Conservation (phyloP, 441 rosid species). For the Gossypium lobatum region DNA sequence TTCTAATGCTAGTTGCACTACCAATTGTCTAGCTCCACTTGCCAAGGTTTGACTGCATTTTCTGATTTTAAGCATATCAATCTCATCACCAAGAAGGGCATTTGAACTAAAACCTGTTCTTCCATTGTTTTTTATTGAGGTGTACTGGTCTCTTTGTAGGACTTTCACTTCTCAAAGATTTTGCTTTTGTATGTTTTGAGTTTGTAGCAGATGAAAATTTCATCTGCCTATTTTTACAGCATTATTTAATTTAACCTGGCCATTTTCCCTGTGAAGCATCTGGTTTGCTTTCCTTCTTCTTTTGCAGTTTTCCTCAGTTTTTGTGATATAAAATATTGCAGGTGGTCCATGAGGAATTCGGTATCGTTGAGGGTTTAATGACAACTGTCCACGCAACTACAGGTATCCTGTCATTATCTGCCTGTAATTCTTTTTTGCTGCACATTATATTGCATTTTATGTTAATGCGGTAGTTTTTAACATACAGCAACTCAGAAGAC, state of each 20-base stretch:
- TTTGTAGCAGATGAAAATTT: background rate
- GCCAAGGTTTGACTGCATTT: constrained; percentile 65
- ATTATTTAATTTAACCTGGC: background rate
- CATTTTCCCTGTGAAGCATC: background rate
- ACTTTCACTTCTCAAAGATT: background rate
- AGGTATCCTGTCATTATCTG: constrained; percentile 36
- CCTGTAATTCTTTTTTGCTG: background rate
- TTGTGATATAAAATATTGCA: constrained; percentile 21
- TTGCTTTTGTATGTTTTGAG: background rate
- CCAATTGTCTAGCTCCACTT: constrained; percentile 99
- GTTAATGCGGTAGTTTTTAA: constrained; percentile 15
- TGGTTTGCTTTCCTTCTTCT: background rate
- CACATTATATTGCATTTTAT: background rate
- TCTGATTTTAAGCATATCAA: constrained; percentile 6
- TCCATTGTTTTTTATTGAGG: background rate
- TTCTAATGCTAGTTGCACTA: constrained; percentile 99
- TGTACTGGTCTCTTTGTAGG: background rate
- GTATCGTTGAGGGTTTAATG: constrained; percentile 95
- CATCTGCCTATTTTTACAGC: background rate
- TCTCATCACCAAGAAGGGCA: background rate
- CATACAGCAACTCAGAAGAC: constrained; percentile 41
- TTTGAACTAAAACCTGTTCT: background rate
- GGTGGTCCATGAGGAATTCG: constrained; percentile 98
- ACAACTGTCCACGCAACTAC: constrained; percentile 99
- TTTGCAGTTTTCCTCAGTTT: background rate